Conservation (phyloP, 2,329 filamentous ascomycete genomes). For the Pseudogymnoascus verrucosus region DNA sequence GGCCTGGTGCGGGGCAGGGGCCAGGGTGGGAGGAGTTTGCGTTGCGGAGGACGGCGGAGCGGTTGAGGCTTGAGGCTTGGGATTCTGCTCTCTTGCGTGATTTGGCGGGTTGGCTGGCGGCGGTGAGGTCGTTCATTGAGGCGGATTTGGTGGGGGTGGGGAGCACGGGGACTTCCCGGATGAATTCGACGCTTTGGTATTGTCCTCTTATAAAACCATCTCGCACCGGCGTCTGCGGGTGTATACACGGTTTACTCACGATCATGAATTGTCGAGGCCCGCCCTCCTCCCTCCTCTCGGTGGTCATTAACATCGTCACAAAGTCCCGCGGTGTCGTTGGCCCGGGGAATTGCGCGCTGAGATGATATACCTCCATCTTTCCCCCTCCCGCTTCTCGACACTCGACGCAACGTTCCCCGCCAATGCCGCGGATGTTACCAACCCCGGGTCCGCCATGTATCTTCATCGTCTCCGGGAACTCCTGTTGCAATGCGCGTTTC, state of each 20-base stretch:
- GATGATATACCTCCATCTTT: constrained; percentile 67
- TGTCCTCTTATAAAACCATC: constrained; percentile 71
- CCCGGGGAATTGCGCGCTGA: constrained; percentile 83
- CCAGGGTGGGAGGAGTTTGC: constrained; percentile 24
- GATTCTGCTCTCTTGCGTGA: constrained; percentile 20
- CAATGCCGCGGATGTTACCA: constrained; percentile 75
- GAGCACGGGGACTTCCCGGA: constrained; percentile 66
- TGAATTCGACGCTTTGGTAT: constrained; percentile 71
- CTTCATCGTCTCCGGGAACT: constrained; percentile 73
- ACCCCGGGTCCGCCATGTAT: constrained; percentile 61
- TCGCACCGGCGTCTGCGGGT: constrained; percentile 63
- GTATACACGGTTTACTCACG: constrained; percentile 74
- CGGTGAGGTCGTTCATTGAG: constrained; percentile 38
- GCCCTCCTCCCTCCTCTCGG: constrained; percentile 32
- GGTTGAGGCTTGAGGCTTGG: constrained; percentile 27
- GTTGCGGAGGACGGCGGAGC: constrained; percentile 38
- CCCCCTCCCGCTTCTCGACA: constrained; percentile 48
- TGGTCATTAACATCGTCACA: constrained; percentile 68
- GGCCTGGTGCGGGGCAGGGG: no score
- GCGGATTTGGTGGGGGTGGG: constrained; percentile 33
- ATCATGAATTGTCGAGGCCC: constrained; percentile 69
- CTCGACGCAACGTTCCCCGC: constrained; percentile 69
- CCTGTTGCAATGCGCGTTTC: constrained; percentile 65
- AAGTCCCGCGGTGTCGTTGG: constrained; percentile 86
- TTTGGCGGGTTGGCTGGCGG: constrained; percentile 22